phyloP scores from a whole-genome alignment of 495 filamentous ascomycete genomes.

The Penicillium atrosanguineum region DNA sequence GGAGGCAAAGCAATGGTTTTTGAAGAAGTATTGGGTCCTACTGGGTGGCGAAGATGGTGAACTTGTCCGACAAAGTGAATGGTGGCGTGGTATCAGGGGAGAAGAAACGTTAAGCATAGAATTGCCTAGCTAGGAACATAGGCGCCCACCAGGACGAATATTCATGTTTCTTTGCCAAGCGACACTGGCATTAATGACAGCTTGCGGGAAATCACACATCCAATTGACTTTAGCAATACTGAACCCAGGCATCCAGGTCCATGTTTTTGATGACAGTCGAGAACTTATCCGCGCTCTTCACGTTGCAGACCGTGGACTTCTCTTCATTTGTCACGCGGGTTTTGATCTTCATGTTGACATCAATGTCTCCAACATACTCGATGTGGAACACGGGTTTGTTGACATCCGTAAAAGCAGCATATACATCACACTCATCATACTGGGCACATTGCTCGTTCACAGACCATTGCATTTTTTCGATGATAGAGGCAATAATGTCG shows the following conservation, averaged over 20 bases:
- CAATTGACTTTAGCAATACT: slow-evolving; percentile 35
- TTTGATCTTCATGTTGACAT: slow-evolving; percentile 36
- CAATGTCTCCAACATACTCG: slow-evolving; percentile 57
- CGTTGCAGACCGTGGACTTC: slow-evolving; percentile 36
- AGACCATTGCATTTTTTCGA: slow-evolving; percentile 59
- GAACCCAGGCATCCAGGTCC: slow-evolving; percentile 58
- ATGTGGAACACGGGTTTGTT: slow-evolving; percentile 73
- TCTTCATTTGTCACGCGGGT: slow-evolving; percentile 20
- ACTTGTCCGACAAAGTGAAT: neutral
- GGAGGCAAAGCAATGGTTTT: neutral
- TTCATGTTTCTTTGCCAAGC: too few relatives aligned
- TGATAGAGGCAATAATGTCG: slow-evolving; percentile 54
- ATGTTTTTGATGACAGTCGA: slow-evolving; percentile 65
- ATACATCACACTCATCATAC: slow-evolving; percentile 56
- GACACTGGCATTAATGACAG: too few relatives aligned
- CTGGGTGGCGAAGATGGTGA: neutral
- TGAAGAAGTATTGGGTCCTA: neutral
- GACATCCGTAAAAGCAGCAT: slow-evolving; percentile 52
- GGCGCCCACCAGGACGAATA: too few relatives aligned
- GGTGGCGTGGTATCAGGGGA: neutral
- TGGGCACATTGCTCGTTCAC: slow-evolving; percentile 73
- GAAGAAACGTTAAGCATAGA: neutral
- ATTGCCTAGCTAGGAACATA: too few relatives aligned
- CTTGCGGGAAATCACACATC: too few relatives aligned
- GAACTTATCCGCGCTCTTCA: slow-evolving; percentile 43